phyloP scores from a whole-genome alignment of 1,284 basidiomycete species.

The Pulveroboletus sp. region DNA sequence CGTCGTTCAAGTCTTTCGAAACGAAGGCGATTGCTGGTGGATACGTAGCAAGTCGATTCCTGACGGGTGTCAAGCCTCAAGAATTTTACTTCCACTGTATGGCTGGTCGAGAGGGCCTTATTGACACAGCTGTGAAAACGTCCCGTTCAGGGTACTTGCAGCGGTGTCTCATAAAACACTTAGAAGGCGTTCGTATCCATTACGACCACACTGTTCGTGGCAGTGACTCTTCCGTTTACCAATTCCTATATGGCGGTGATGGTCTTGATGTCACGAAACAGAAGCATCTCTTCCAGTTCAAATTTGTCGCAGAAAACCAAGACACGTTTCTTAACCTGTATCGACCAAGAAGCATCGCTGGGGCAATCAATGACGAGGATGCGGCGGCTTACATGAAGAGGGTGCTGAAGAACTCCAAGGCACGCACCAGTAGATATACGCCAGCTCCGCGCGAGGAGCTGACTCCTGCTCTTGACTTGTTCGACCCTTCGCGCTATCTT shows the following conservation, averaged over 20 bases:
- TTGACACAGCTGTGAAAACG: conserved; percentile 99
- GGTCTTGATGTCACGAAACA: conserved; percentile 96
- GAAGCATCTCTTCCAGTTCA: conserved; percentile 89
- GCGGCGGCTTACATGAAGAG: conserved; percentile 87
- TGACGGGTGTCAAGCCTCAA: conserved; percentile 97
- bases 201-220: conserved; percentile 99
- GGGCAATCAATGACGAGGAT: conserved; percentile 65
- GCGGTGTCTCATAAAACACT: conserved; percentile 97
- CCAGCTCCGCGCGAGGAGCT: conserved; percentile 53
- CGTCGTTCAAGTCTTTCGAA: conserved; percentile 97
- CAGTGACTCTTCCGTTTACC: conserved; percentile 89
- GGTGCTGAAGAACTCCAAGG: conserved; percentile 72
- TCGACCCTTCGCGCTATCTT: conserved; percentile 79
- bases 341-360: conserved; percentile 62
- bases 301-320: conserved; percentile 91
- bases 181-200: conserved; percentile 94
- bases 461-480: conserved; percentile 77
- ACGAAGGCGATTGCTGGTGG: conserved; percentile 97
- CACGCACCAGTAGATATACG: conserved; percentile 48
- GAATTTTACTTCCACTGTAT: conserved; percentile 99
- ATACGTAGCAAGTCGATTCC: conserved; percentile 99
- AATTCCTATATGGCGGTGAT: conserved; percentile 98
- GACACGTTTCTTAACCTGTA: conserved; percentile 78
- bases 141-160: conserved; percentile 98
- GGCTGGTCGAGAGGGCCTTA: conserved; percentile 98